Evolutionary conservation across 2,329 filamentous ascomycete species (phyloP), one percentile per base, ranked within the genome.

Genomic region (Aureobasidium lini): DNA sequence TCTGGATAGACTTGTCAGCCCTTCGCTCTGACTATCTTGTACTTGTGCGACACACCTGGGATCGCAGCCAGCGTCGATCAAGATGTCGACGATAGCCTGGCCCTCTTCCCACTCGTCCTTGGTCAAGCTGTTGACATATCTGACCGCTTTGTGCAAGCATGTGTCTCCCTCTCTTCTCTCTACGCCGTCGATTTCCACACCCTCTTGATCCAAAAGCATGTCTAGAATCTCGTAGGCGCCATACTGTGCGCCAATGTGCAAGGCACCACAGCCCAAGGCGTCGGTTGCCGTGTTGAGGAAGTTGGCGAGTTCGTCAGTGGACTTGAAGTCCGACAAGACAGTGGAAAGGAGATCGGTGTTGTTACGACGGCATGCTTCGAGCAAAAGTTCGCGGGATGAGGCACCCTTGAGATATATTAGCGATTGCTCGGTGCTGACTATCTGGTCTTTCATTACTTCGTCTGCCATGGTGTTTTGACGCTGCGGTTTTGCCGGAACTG

Each of bases 331-430:
- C 43, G 81, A 75, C 65, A 96, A 80, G 60, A 92, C 82, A 68
- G 94, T 87, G 67, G 83, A 76, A 60, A 97, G 84, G 62, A 97
- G 84, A 57, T 93, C 87, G 66, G 86, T 86, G 76, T 97, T 96
- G 81, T 97, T 93, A 70, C 91, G 84, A 62, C 93, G 90, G 77
- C 89, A 95, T 68, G 94, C 90, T 78, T 95, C 93, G 75, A 97
- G 84, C 67, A 97, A 83, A 69, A 89, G 83, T 78, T 97, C 93
- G 73, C 86, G 82, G 48, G 86, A 84, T 62, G 89, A 89, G 66
- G 93, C 93, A 72, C 93, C 94, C 62, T 63, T 34, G 40, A 6
- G 5, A 40, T 34, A 42, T 47, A 28, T 40, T 39, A 37, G 50
- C 29, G 10, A 9, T 54, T 43, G 37, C 50, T 39, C 23, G 34